Conservation (phyloP, 2,329 filamentous ascomycete species). For the Exophiala dermatitidis region DNA sequence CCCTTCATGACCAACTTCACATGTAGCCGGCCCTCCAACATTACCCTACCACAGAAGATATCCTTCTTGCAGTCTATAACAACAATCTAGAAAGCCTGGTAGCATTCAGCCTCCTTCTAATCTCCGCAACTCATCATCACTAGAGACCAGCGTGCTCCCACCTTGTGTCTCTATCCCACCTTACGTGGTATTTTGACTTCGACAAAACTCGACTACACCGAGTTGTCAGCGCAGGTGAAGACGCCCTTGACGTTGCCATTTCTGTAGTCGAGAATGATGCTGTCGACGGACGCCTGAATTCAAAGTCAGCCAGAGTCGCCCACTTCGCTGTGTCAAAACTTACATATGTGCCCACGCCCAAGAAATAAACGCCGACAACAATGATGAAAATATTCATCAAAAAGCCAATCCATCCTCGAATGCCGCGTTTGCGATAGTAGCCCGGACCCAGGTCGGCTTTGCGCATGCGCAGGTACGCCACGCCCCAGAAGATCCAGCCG, state of each 20-base stretch:
- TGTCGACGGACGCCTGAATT: conserved; percentile 37
- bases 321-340: conserved; percentile 22
- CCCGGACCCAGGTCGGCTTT: conserved; percentile 35
- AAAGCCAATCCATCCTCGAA: conserved; percentile 39
- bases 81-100: too few relatives aligned
- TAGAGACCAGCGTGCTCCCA: too few relatives aligned
- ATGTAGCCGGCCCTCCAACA: too few relatives aligned
- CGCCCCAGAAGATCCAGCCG: conserved; percentile 79
- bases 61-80: too few relatives aligned
- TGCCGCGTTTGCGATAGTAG: conserved; percentile 37
- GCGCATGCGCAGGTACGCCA: conserved; percentile 42
- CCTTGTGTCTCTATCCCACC: too few relatives aligned
- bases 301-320: background rate
- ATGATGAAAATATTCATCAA: conserved; percentile 67
- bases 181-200: background rate
- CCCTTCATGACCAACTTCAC: too few relatives aligned
- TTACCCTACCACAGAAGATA: too few relatives aligned
- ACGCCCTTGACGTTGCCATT: conserved; percentile 58
- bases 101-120: too few relatives aligned
- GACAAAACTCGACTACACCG: background rate
- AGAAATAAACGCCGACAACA: conserved; percentile 67
- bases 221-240: conserved; percentile 60
- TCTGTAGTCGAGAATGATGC: conserved; percentile 59
- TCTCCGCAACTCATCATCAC: too few relatives aligned
- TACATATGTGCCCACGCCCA: conserved; percentile 72